These are phyloP conservation scores for Fagus sylvatica DNA, from an alignment of 306 rosid genomes.

Conservation along the genomic window DNA sequence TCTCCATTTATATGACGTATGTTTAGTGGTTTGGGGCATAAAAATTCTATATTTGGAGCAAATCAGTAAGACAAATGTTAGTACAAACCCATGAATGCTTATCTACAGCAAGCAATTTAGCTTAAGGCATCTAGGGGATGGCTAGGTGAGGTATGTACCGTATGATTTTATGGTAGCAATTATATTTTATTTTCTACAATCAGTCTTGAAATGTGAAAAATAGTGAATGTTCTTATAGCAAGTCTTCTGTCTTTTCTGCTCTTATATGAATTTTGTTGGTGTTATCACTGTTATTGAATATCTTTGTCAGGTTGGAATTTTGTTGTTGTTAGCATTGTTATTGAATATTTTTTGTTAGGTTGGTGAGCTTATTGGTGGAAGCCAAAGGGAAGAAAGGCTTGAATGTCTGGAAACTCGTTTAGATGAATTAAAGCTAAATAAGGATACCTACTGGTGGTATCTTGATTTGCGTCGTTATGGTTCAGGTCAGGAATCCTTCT, in stretches of 20 bases:
- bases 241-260: background rate
- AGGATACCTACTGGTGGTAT: slow-evolving; percentile 94
- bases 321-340: slow-evolving; percentile 8
- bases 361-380: slow-evolving; percentile 98
- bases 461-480: slow-evolving; percentile 99
- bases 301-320: background rate
- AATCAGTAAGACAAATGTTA: background rate
- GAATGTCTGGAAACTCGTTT: slow-evolving; percentile 77
- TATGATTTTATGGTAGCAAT: background rate
- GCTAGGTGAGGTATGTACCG: background rate
- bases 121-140: background rate
- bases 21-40: background rate
- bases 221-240: background rate
- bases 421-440: slow-evolving; percentile 78
- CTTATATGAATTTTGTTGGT: background rate
- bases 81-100: background rate
- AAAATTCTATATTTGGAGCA: background rate
- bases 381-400: slow-evolving; percentile 96
- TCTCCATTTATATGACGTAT: background rate
- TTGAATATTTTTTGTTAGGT: slow-evolving; percentile 45
- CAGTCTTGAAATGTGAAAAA: background rate
- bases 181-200: background rate
- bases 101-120: background rate
- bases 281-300: background rate
- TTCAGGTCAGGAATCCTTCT: slow-evolving; percentile 60